A percentile compares a stretch with the other conserved stretches of the same genome.
Evolutionary conservation across 495 filamentous ascomycete species (phyloP).

Genomic region (Podospora appendiculata): DNA sequence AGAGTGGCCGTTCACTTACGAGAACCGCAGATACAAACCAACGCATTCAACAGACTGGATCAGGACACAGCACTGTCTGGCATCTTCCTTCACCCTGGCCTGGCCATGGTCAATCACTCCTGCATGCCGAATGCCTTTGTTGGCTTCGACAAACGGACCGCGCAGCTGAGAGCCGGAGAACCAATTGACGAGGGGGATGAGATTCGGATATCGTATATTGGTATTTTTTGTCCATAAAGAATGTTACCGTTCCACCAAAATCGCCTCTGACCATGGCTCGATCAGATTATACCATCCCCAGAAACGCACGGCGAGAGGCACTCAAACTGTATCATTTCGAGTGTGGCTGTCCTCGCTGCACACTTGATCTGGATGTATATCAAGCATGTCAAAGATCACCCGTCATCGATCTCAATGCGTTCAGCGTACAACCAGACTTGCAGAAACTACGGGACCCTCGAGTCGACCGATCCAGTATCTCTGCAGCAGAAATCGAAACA

Average conservation of each 20-base stretch:
- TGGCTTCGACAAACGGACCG: slow-evolving; percentile 33
- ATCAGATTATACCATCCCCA: slow-evolving; percentile 27
- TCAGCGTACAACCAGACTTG: slow-evolving; percentile 20
- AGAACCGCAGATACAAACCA: slow-evolving; percentile 32
- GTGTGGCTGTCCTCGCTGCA: slow-evolving; percentile 34
- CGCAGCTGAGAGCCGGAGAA: slow-evolving; percentile 29
- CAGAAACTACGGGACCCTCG: slow-evolving; percentile 10
- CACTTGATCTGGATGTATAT: slow-evolving; percentile 36
- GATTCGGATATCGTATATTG: slow-evolving; percentile 44
- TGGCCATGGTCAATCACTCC: slow-evolving; percentile 48
- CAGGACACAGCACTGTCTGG: slow-evolving; percentile 29
- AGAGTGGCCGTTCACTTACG: slow-evolving; percentile 1
- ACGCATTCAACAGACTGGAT: slow-evolving; percentile 38
- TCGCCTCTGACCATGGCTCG: too few relatives aligned
- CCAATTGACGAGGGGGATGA: slow-evolving; percentile 38
- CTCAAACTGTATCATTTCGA: slow-evolving; percentile 35
- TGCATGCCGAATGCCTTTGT: slow-evolving; percentile 45
- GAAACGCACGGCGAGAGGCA: slow-evolving; percentile 19
- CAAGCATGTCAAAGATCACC: slow-evolving; percentile 30
- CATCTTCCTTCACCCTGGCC: slow-evolving; percentile 32
- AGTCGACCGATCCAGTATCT: slow-evolving; percentile 15
- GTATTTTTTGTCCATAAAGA: too few relatives aligned
- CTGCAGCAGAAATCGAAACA: slow-evolving; percentile 10
- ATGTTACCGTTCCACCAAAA: not conserved
- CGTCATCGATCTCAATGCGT: slow-evolving; percentile 26